Evolutionary conservation across 2,329 filamentous ascomycete genomes (phyloP), one percentile per base, ranked within the genome.

Genomic region (Thelonectria blattea): DNA sequence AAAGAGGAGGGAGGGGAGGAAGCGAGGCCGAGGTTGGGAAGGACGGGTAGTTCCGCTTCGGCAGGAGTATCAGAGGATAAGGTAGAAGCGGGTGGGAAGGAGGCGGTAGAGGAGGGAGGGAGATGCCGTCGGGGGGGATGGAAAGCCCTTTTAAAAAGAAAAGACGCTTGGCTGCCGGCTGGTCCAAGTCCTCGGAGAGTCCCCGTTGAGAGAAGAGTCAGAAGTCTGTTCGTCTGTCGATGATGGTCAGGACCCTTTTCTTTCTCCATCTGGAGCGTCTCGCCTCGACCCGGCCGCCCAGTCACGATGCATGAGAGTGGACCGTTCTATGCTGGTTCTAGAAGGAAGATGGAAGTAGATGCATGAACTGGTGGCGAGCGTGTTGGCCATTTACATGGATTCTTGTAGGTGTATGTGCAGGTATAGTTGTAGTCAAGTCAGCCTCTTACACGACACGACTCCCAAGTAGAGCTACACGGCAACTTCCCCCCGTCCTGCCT

Each of bases 161-260:
- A 30, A 18, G 32, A 48, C 22, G 45, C 14, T 37, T n/a, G 45
- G 41, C 41, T 43, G 34, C 34, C 17, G 48, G 30, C 56, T 37
- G 15, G 22, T 49, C 45, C 41, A 41, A 42, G 37, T 30, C 48
- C 42, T 27, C 34, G 20, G 47, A 32, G 41, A 55, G 54, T 34
- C 32, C 32, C 32, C 32, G 32, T 24, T 7, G 22, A 24, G 22
- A 7, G 22, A 3, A 37, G 32, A 41, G 37, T 30, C 41, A 12
- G 47, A 52, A 56, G 52, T 51, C 52, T 60, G 57, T 49, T 20
- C 32, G 51, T 49, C 45, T 48, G 43, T 60, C 57, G 57, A 56
- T 60, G 41, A 47, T 51, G 12, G 17, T 18, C 45, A 55, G 46
- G 52, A 51, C 46, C 27, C 27, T 30, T 30, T 30, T 55, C 46